These are phyloP conservation scores for Glycyrrhiza uralensis DNA, from an alignment of 306 rosid species.

Conservation along the genomic window DNA sequence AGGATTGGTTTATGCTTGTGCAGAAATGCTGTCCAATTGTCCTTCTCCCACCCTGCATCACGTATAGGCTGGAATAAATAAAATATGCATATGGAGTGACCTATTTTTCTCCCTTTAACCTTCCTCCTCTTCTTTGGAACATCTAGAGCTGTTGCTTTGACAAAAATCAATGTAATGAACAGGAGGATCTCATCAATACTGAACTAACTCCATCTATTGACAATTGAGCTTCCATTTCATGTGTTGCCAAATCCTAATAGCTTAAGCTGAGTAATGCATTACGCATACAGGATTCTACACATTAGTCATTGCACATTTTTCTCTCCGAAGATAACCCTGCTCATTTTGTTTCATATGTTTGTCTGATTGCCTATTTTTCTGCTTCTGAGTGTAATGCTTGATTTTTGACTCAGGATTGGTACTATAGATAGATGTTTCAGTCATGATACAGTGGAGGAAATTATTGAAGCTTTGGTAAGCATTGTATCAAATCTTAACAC, in stretches of 20 bases:
- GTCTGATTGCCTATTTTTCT: conserved; percentile 11
- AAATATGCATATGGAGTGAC: not conserved
- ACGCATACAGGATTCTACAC: not conserved
- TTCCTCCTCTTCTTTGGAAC: not conserved
- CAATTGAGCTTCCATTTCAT: not conserved
- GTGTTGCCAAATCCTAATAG: not conserved
- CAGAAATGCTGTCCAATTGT: not conserved
- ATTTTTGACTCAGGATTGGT: conserved; percentile 56
- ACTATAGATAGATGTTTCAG: conserved; percentile 69
- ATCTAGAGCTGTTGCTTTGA: not conserved
- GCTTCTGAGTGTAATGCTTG: conserved; percentile 14
- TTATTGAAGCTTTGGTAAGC: conserved; percentile 84
- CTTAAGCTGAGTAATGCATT: not conserved
- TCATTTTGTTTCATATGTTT: conserved; percentile 3
- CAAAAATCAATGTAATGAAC: not conserved
- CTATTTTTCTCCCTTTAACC: not conserved
- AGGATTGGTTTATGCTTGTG: not conserved
- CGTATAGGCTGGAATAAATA: not conserved
- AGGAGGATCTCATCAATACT: not conserved
- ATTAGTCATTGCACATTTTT: conserved; percentile 5
- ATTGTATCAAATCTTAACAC: conserved; percentile 23
- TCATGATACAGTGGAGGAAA: conserved; percentile 89
- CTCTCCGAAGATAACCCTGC: not conserved
- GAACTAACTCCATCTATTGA: not conserved
- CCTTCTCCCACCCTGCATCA: not conserved